phyloP scores from a whole-genome alignment of 345 rosid genomes.

The Dipteronia dyeriana region DNA sequence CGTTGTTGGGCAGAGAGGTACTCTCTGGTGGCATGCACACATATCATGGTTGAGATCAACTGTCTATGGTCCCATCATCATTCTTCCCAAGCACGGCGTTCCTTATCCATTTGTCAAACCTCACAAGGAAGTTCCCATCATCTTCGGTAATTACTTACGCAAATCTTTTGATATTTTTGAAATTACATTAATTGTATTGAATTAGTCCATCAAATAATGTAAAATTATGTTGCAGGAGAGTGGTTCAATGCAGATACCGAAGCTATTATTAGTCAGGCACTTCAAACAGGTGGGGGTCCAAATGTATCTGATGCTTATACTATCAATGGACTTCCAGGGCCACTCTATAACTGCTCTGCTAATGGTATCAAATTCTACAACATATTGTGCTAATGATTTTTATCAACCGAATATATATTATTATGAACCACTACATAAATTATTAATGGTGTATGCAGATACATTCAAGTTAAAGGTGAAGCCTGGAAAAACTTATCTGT shows the following conservation, averaged over 20 bases:
- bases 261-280: conserved; percentile 67
- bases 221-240: conserved; percentile 53
- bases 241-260: conserved; percentile 77
- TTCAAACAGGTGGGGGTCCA: conserved; percentile 74
- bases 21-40: conserved; percentile 62
- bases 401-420: too few relatives aligned
- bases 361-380: conserved; percentile 40
- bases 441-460: conserved; percentile 30
- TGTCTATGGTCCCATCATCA: conserved; percentile 70
- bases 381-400: background rate
- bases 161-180: background rate
- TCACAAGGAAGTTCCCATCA: conserved; percentile 69
- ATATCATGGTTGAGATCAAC: conserved; percentile 79
- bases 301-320: conserved; percentile 87
- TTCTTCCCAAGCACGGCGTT: conserved; percentile 65
- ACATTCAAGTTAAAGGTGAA: conserved; percentile 50
- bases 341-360: conserved; percentile 72
- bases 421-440: too few relatives aligned
- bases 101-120: conserved; percentile 81
- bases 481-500: conserved; percentile 49
- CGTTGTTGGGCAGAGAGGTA: conserved; percentile 62
- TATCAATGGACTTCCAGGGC: conserved; percentile 77
- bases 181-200: background rate
- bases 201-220: too few relatives aligned
- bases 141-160: conserved; percentile 53